Percentiles rank a stretch among this genome's conserved stretches.
Conservation (phyloP, 176 grass and related monocot genomes). For the Miscanthus lutarioriparius region DNA sequence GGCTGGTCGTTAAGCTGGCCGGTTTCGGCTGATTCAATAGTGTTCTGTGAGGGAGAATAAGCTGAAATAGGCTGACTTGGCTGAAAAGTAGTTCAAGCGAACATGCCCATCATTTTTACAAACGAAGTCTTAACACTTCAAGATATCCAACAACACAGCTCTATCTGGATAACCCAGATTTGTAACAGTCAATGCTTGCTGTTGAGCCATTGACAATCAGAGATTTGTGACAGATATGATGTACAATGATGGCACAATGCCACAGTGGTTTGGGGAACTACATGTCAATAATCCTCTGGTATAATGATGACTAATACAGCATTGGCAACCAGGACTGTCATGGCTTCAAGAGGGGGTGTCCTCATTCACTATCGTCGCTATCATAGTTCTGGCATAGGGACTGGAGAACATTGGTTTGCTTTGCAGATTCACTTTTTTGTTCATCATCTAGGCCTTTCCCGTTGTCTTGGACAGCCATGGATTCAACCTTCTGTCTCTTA, state of each 20-base stretch:
- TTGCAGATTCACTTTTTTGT: neutral
- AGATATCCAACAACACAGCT: neutral
- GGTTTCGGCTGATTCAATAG: too few species aligned
- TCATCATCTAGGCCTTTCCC: constrained; percentile 10
- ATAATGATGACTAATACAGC: neutral
- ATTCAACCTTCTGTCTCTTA: constrained; percentile 44
- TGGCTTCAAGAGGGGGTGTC: neutral
- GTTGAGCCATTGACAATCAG: neutral
- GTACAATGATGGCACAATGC: neutral
- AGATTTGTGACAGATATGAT: neutral
- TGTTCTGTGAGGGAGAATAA: too few species aligned
- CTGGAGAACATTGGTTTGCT: constrained; percentile 50
- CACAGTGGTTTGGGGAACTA: neutral
- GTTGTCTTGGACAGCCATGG: neutral
- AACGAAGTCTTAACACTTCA: neutral
- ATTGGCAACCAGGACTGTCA: neutral
- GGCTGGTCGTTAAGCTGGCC: too few species aligned
- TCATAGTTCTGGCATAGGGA: constrained; percentile 50
- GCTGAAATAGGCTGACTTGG: too few species aligned
- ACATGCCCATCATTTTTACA: neutral
- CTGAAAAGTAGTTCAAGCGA: too few species aligned
- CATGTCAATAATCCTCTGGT: neutral
- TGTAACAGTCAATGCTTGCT: neutral
- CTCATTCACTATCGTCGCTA: constrained; percentile 47
- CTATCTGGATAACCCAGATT: neutral